Percentiles rank a stretch among this genome's conserved stretches.
Evolutionary conservation across 768 basidiomycete genomes (phyloP).

Genomic region (Mycena albidolilacea): DNA sequence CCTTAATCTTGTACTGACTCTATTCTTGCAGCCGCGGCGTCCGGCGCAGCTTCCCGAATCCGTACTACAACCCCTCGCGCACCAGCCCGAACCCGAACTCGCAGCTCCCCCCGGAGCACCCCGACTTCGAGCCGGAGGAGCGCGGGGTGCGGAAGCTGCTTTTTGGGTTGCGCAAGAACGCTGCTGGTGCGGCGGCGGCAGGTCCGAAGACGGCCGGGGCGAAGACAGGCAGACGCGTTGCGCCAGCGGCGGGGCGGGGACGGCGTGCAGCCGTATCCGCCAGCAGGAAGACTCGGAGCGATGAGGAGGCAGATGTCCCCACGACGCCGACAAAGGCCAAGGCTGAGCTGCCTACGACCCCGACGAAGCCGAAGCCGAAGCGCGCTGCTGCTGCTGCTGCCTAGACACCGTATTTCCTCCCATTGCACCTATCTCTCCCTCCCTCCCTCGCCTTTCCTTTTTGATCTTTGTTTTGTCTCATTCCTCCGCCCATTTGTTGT

Average conservation of each 20-base stretch:
- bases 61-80: slow-evolving; percentile 66
- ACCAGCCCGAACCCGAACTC: slow-evolving; percentile 62
- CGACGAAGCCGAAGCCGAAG: too few species aligned
- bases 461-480: too few species aligned
- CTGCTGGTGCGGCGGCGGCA: neutral
- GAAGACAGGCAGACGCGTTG: slow-evolving; percentile 19
- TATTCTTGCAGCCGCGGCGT: slow-evolving; percentile 74
- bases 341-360: too few species aligned
- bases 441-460: too few species aligned
- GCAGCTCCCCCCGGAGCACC: slow-evolving; percentile 71
- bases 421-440: too few species aligned
- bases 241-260: slow-evolving; percentile 16
- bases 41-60: slow-evolving; percentile 74
- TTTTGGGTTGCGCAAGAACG: slow-evolving; percentile 52
- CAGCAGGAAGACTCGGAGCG: neutral
- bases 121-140: slow-evolving; percentile 73
- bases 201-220: slow-evolving; percentile 23
- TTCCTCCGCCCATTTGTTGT: too few species aligned
- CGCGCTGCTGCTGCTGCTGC: too few species aligned
- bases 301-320: slow-evolving; percentile 9
- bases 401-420: too few species aligned
- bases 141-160: slow-evolving; percentile 71
- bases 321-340: too few species aligned
- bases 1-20: slow-evolving; percentile 16
- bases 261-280: slow-evolving; percentile 18